phyloP scores from a whole-genome alignment of 2,329 filamentous ascomycete species.

The Fusarium tanahbumbuense region DNA sequence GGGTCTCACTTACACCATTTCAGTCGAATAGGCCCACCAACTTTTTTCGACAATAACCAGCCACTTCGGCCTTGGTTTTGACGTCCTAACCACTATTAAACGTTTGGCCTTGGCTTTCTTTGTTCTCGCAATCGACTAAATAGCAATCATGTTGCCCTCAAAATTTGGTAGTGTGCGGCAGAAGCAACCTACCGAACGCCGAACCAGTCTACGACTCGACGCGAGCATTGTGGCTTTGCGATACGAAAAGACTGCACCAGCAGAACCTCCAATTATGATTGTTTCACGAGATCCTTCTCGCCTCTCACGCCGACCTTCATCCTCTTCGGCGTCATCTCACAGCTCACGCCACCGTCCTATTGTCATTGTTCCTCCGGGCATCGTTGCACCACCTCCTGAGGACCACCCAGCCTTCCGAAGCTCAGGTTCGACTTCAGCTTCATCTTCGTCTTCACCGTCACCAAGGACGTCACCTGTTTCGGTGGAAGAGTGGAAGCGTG shows the following conservation, averaged over 20 bases:
- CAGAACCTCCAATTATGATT: conserved; percentile 67
- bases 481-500: conserved; percentile 62
- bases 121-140: conserved; percentile 18
- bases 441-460: conserved; percentile 36
- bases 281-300: conserved; percentile 58
- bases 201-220: conserved; percentile 59
- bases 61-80: conserved; percentile 17
- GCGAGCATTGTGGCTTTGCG: conserved; percentile 64
- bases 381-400: conserved; percentile 60
- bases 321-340: conserved; percentile 40
- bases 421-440: conserved; percentile 33
- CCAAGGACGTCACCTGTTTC: conserved; percentile 41
- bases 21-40: conserved; percentile 18
- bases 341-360: conserved; percentile 45
- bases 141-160: conserved; percentile 52
- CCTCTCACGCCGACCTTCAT: conserved; percentile 43
- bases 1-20: conserved; percentile 33
- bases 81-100: conserved; percentile 8
- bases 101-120: conserved; percentile 18
- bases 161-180: conserved; percentile 59
- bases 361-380: conserved; percentile 47
- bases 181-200: conserved; percentile 52
- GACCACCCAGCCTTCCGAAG: conserved; percentile 65
- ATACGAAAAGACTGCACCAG: conserved; percentile 70
- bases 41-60: conserved; percentile 24